Conservation (phyloP, 2,329 filamentous ascomycete genomes). For the Xylaria arbuscula region DNA sequence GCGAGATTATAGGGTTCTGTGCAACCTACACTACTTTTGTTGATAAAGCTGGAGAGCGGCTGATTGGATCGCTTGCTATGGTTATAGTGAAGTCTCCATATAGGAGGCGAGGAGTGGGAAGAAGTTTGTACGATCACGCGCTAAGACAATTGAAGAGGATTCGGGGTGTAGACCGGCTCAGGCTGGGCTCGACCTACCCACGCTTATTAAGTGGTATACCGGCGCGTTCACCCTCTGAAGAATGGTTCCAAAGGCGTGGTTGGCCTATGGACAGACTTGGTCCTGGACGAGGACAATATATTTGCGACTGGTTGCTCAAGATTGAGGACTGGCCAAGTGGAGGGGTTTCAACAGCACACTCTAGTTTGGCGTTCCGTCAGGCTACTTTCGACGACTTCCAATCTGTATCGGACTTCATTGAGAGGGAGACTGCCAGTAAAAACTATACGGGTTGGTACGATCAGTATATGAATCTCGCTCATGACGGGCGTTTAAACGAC, state of each 20-base stretch:
- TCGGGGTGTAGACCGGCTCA: conserved; percentile 64
- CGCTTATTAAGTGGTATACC: conserved; percentile 67
- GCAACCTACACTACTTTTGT: conserved; percentile 70
- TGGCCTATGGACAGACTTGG: conserved; percentile 61
- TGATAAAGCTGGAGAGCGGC: conserved; percentile 61
- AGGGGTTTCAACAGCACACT: conserved; percentile 51
- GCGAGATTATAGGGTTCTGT: conserved; percentile 65
- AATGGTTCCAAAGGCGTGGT: conserved; percentile 66
- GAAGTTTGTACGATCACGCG: conserved; percentile 64
- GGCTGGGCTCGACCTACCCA: conserved; percentile 69
- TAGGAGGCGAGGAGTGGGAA: conserved; percentile 63
- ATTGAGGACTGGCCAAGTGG: conserved; percentile 62
- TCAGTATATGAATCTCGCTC: conserved; percentile 64
- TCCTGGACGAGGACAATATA: conserved; percentile 61
- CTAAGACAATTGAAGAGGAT: conserved; percentile 61
- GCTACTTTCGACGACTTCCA: conserved; percentile 61
- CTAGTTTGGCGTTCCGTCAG: conserved; percentile 57
- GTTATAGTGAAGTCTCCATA: conserved; percentile 63
- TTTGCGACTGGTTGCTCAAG: conserved; percentile 65
- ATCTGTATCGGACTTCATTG: conserved; percentile 62
- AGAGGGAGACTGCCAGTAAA: conserved; percentile 59
- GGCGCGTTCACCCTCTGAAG: conserved; percentile 54
- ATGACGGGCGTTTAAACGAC: conserved; percentile 61
- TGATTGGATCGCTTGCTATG: conserved; percentile 67
- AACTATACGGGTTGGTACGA: conserved; percentile 68